Evolutionary conservation across 768 basidiomycete species (phyloP), one percentile per base, ranked within the genome.

Genomic region (Boletus coccyginus): DNA sequence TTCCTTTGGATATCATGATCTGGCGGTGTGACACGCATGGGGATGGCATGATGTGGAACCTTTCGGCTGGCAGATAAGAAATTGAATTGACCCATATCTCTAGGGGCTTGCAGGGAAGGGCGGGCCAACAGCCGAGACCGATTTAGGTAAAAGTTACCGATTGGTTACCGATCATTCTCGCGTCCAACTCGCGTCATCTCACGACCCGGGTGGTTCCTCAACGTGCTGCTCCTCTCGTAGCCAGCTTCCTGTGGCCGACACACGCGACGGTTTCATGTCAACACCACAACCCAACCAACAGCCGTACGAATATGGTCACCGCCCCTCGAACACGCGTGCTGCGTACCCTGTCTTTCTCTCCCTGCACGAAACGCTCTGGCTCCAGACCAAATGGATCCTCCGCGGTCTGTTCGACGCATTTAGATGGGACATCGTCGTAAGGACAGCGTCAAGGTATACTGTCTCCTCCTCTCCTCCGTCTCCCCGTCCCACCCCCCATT

Each of bases 341-440:
- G 69, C 78, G 3, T 92, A 92, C 70, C 90, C 91, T 1, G 68
- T 76, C 13, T 92, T 92, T 69, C 77, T 92, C 8, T 79, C 89
- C 2, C 59, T 87, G 5, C 77, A 76, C 14, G 81, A 88, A 27
- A 85, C 89, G 0, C 65, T 82, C 17, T 67, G 73, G 63, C 73
- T 90, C 4, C 90, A 92, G 62, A 56, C 82, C 11, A 75, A 69
- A 50, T 92, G 84, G 74, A 77, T 80, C 14, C 76, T 76, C 62
- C 70, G 71, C 11, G 91, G 90, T 16, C 66, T 92, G 12, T 65
- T 81, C 41, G 90, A 92, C 72, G 82, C 89, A 14, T 88, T 82
- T 68, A 81, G 88, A 32, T 90, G 88, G 87, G 81, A 84, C 68
- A 67, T 81, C 27, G 85, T 91, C 49, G 53, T 85, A 38, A 71